Evolutionary conservation across 2,329 filamentous ascomycete species (phyloP).

Genomic region (Ophiostoma ulmi): DNA sequence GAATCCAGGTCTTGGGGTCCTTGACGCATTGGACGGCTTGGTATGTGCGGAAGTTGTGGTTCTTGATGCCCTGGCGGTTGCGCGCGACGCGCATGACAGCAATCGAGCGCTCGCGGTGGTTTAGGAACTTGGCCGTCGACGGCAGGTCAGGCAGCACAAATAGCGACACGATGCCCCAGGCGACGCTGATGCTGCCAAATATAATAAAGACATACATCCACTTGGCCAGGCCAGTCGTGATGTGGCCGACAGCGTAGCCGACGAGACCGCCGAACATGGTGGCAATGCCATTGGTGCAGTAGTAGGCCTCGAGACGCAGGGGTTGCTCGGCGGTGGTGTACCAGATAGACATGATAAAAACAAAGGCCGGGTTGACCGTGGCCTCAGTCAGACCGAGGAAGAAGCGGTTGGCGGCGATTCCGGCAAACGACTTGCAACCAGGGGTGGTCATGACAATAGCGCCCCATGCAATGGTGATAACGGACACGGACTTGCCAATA

Average conservation of each 20-base stretch:
- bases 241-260: conserved; percentile 30
- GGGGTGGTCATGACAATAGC: conserved; percentile 46
- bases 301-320: conserved; percentile 55
- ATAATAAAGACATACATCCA: conserved; percentile 45
- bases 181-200: conserved; percentile 48
- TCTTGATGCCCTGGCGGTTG: conserved; percentile 57
- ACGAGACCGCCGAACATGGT: conserved; percentile 31
- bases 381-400: conserved; percentile 62
- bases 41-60: conserved; percentile 49
- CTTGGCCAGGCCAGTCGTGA: conserved; percentile 28
- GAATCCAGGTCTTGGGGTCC: conserved; percentile 55
- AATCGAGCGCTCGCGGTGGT: conserved; percentile 46
- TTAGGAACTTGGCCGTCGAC: conserved; percentile 50
- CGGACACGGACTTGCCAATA: conserved; percentile 36
- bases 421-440: conserved; percentile 49
- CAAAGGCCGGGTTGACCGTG: conserved; percentile 45
- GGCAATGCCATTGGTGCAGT: conserved; percentile 51
- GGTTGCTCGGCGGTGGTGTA: conserved; percentile 59
- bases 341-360: conserved; percentile 62
- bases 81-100: conserved; percentile 50
- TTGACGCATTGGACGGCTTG: conserved; percentile 54
- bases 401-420: conserved; percentile 52
- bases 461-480: conserved; percentile 54
- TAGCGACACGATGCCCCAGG: conserved; percentile 43
- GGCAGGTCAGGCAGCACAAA: conserved; percentile 49